These are phyloP conservation scores for Cymodocea nodosa DNA, from an alignment of 116 monocot species.

Conservation along the genomic window DNA sequence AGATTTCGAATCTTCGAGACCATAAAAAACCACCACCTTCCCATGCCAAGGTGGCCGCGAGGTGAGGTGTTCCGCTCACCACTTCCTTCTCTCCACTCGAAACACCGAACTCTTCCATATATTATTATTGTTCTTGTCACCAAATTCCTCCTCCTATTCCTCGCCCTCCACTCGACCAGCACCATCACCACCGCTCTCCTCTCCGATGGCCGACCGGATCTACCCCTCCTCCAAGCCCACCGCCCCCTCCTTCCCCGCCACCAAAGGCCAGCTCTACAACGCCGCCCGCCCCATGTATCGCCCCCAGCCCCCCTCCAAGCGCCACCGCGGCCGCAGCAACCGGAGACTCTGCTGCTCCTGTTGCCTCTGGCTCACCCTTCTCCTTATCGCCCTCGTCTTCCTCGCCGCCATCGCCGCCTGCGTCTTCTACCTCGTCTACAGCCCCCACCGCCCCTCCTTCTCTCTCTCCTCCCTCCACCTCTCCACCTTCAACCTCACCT, in stretches of 20 bases:
- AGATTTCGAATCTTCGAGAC: too few species aligned
- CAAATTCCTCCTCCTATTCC: not conserved
- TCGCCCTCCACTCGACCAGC: not conserved
- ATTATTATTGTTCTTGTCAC: too few species aligned
- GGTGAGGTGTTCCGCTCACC: too few species aligned
- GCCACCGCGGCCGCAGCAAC: constrained; percentile 25
- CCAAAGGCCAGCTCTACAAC: constrained; percentile 49
- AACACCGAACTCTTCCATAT: too few species aligned
- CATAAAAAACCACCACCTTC: too few species aligned
- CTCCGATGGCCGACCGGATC: constrained; percentile 6
- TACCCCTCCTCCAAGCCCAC: constrained; percentile 8
- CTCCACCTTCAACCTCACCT: constrained; percentile 35
- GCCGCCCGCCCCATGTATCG: constrained; percentile 33
- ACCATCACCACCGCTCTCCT: not conserved
- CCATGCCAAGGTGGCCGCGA: too few species aligned
- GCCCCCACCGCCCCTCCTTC: constrained; percentile 57
- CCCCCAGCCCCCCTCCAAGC: constrained; percentile 23
- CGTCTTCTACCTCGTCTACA: constrained; percentile 51
- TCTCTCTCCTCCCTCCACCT: constrained; percentile 37
- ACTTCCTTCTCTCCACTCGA: too few species aligned
- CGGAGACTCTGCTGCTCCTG: constrained; percentile 30
- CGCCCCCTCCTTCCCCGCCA: constrained; percentile 35
- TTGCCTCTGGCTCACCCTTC: constrained; percentile 31
- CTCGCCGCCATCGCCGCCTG: constrained; percentile 50
- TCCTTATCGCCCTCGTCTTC: constrained; percentile 46